Base-by-base conservation (phyloP, 257 asterid species). In the Solanum arcanum region DNA sequence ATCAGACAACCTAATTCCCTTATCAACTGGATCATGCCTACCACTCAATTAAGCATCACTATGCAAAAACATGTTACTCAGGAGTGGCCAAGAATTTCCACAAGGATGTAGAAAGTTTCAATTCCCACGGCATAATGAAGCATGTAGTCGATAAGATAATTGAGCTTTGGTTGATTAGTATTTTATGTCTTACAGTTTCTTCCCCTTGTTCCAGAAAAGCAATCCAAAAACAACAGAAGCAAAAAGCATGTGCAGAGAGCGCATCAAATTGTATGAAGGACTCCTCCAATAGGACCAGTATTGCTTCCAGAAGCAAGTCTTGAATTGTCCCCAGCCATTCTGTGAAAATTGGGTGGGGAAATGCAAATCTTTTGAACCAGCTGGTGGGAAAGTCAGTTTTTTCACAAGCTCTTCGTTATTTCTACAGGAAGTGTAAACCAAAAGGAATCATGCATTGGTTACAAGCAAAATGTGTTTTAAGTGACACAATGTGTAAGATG, bases 231-330 rank as follows among this genome's bases (percentile, higher is more conserved):
- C 84, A 23, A 90, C 5, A 25, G 96, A 84, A 18, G 94, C 25
- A 29, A 91, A 77, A 44, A 93, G 35, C 89, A 90, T 89, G 86
- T 87, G 90, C 37, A 87, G 35, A 23, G 88, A 89, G 49, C 96
- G 93, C 85, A 78, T 88, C 89, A 93, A 88, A 88, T 93, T 93
- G 91, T 93, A 92, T 23, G 94, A 89, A 86, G 95, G 95, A 89
- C 94, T 93, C 90, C 95, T 92, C 95, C 95, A 93, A 83, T 93
- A 93, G 49, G 95, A 93, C 93, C 92, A 93, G 83, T 92, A 49
- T 73, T 92, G 95, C 86, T 93, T 93, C 95, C 95, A 92, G n/a
- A 93, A 90, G 76, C 95, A 93, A 29, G 93, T 89, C 86, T 90
- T 93, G 85, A 91, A 93, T 84, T 93, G 95, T 41, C 86, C 92